These are phyloP conservation scores for Tremella yokohamensis DNA, from an alignment of 768 basidiomycete genomes.

Conservation along the genomic window DNA sequence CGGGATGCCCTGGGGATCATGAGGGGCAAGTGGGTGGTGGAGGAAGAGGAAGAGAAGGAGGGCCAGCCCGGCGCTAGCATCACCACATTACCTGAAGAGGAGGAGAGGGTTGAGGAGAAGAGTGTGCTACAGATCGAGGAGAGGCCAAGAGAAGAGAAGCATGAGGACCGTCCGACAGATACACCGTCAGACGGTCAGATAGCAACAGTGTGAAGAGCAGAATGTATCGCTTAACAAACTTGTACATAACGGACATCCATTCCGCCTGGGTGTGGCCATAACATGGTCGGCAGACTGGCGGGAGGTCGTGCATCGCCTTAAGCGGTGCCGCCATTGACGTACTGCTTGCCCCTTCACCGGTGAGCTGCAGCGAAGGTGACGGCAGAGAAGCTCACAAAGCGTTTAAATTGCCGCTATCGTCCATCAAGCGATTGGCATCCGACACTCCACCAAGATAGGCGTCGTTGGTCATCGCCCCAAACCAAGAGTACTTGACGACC, in stretches of 20 bases:
- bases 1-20: constrained; percentile 29
- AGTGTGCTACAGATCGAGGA: no score
- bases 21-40: background rate
- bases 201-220: no score
- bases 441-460: constrained; percentile 14
- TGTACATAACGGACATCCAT: background rate
- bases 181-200: no score
- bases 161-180: no score
- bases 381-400: constrained; percentile 3
- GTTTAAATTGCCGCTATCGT: constrained; percentile 14
- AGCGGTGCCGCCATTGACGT: background rate
- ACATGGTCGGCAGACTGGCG: no score
- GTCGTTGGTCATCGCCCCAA: constrained; percentile 14
- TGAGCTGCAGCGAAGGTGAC: no score
- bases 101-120: no score
- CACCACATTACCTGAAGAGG: no score
- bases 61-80: background rate
- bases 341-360: constrained; percentile 8
- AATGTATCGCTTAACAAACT: no score
- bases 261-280: constrained; percentile 1
- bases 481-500: constrained; percentile 28
- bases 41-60: background rate
- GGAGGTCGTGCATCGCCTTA: background rate
- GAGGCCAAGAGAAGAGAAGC: no score
- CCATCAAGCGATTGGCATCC: constrained; percentile 25